phyloP scores from a whole-genome alignment of 176 grass and related monocot species.

The Hsuehochloa calcarea region DNA sequence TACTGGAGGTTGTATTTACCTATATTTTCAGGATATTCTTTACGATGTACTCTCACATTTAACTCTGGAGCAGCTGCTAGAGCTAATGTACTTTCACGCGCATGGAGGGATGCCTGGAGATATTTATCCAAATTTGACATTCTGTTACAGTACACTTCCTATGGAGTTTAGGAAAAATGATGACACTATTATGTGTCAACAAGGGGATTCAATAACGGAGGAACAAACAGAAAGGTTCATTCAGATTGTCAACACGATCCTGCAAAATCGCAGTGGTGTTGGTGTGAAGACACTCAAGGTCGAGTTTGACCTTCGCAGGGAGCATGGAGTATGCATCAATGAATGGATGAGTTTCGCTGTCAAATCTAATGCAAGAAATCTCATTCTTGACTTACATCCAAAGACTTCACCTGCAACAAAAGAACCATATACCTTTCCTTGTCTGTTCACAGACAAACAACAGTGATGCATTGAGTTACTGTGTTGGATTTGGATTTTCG shows the following conservation, averaged over 20 bases:
- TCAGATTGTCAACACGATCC: not conserved
- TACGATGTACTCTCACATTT: not conserved
- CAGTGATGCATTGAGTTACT: not conserved
- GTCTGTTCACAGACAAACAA: not conserved
- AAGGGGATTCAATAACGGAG: not conserved
- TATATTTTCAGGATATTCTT: not conserved
- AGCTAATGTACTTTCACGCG: not conserved
- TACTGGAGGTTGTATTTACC: not conserved
- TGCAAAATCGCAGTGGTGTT: not conserved
- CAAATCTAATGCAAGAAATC: not conserved
- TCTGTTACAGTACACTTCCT: not conserved
- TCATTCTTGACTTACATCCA: not conserved
- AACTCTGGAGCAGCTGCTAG: not conserved
- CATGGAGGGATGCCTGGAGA: not conserved
- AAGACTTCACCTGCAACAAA: not conserved
- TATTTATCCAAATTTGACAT: not conserved
- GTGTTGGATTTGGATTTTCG: no score
- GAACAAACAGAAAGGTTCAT: not conserved
- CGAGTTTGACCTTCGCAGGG: not conserved
- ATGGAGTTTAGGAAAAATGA: not conserved
- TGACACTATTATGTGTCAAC: not conserved
- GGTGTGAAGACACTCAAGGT: not conserved
- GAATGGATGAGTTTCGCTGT: not conserved
- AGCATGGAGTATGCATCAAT: not conserved
- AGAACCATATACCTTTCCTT: not conserved